phyloP scores from a whole-genome alignment of 805 yeast genomes.

The Metschnikowia gruessii region DNA sequence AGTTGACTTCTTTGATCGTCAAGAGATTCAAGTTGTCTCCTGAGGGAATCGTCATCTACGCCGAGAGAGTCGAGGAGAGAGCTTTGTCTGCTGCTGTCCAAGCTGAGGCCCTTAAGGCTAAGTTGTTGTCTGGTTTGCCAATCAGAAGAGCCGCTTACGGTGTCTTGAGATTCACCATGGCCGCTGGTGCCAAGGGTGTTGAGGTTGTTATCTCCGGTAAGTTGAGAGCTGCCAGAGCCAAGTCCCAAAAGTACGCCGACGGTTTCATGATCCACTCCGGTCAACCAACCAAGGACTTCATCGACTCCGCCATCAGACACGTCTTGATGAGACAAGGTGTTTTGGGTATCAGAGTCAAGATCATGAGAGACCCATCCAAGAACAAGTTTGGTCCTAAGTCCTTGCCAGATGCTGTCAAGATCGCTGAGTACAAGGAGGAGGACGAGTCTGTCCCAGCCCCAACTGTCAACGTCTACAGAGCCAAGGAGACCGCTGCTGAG shows the following conservation, averaged over 20 bases:
- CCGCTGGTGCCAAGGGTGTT: slow-evolving; percentile 99
- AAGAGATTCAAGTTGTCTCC: slow-evolving; percentile 97
- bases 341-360: slow-evolving; percentile 98
- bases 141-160: slow-evolving; percentile 99
- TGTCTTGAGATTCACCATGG: slow-evolving; percentile 99
- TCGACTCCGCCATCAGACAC: slow-evolving; percentile 99
- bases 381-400: slow-evolving; percentile 84
- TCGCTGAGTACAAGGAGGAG: slow-evolving; percentile 94
- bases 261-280: slow-evolving; percentile 99
- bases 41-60: slow-evolving; percentile 90
- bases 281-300: slow-evolving; percentile 99
- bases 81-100: slow-evolving; percentile 99
- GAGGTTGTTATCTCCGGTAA: slow-evolving; percentile 99
- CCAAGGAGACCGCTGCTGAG: slow-evolving; percentile 29
- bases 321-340: slow-evolving; percentile 99
- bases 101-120: slow-evolving; percentile 98
- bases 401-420: slow-evolving; percentile 92
- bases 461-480: slow-evolving; percentile 72
- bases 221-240: slow-evolving; percentile 99
- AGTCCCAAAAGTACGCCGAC: slow-evolving; percentile 99
- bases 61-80: slow-evolving; percentile 99
- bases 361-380: slow-evolving; percentile 95
- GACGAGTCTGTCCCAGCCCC: slow-evolving; percentile 72
- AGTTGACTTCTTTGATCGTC: slow-evolving; percentile 94
- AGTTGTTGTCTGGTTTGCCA: slow-evolving; percentile 97